A percentile compares a stretch with the other conserved stretches of the same genome.
Conservation (phyloP, 2,329 filamentous ascomycete genomes). For the Aspergillus sp. region DNA sequence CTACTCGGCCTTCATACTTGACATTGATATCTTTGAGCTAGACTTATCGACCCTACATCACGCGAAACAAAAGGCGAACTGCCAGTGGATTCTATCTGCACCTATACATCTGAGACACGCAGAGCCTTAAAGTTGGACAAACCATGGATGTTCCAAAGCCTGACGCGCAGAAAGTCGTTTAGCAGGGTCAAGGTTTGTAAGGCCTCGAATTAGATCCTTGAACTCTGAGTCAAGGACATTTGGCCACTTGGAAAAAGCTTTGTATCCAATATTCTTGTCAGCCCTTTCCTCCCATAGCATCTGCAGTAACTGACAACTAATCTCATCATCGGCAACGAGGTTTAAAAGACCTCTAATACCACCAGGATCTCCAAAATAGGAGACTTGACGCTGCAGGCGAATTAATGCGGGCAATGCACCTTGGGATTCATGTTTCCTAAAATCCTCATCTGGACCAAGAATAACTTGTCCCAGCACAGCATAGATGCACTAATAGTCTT, state of each 20-base stretch:
- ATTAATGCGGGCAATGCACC: constrained; percentile 38
- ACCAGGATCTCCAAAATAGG: constrained; percentile 51
- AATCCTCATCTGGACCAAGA: constrained; percentile 43
- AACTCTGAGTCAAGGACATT: constrained; percentile 32
- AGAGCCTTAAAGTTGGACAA: constrained; percentile 8
- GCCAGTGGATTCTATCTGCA: not conserved
- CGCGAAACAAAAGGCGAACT: too few relatives aligned
- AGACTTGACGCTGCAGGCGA: constrained; percentile 52
- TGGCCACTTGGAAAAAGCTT: constrained; percentile 38
- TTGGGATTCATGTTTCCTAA: constrained; percentile 40
- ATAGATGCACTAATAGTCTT: constrained; percentile 48
- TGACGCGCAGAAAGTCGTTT: constrained; percentile 34
- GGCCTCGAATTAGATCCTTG: constrained; percentile 31
- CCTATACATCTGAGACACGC: too few relatives aligned
- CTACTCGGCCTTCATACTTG: too few relatives aligned
- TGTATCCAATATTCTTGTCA: constrained; percentile 36
- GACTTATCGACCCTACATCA: too few relatives aligned
- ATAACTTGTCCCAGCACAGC: constrained; percentile 49
- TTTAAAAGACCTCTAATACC: constrained; percentile 45
- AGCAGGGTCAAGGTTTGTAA: constrained; percentile 36
- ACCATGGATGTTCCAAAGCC: constrained; percentile 37
- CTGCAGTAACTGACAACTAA: constrained; percentile 34
- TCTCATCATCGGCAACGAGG: constrained; percentile 39
- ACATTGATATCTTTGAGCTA: too few relatives aligned
- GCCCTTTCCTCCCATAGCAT: constrained; percentile 40